phyloP scores from a whole-genome alignment of 192 early-diverging fungal species.

The Funneliformis geosporum region DNA sequence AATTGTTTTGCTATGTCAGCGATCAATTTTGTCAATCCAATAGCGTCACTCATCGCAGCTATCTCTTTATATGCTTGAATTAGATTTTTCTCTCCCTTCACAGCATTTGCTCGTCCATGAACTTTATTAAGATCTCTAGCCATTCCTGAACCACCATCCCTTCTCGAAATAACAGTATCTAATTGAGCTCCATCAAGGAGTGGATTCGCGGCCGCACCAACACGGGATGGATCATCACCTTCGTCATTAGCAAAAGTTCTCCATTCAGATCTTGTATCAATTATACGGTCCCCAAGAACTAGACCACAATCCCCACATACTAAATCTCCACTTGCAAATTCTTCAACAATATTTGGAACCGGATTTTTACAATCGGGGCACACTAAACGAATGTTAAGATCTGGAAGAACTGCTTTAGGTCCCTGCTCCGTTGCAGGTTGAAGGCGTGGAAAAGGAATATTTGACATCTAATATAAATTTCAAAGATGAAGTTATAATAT shows the following conservation, averaged over 20 bases:
- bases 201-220: slow-evolving; percentile 79
- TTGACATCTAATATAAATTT: slow-evolving; percentile 16
- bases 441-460: slow-evolving; percentile 33
- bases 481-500: not conserved
- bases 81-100: slow-evolving; percentile 75
- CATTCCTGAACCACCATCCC: slow-evolving; percentile 74
- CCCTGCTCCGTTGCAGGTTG: slow-evolving; percentile 14
- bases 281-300: slow-evolving; percentile 83
- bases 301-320: slow-evolving; percentile 92
- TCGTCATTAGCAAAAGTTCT: slow-evolving; percentile 92
- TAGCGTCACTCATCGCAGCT: slow-evolving; percentile 74
- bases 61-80: slow-evolving; percentile 78
- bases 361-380: slow-evolving; percentile 80
- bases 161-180: slow-evolving; percentile 79
- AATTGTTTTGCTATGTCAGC: slow-evolving; percentile 82
- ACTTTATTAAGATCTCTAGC: slow-evolving; percentile 72
- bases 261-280: slow-evolving; percentile 96
- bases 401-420: slow-evolving; percentile 25
- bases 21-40: slow-evolving; percentile 74
- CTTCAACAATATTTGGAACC: slow-evolving; percentile 86
- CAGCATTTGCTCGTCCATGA: slow-evolving; percentile 68
- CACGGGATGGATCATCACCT: slow-evolving; percentile 89
- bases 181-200: slow-evolving; percentile 77
- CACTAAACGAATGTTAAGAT: slow-evolving; percentile 36
- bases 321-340: slow-evolving; percentile 85